These are phyloP conservation scores for Eutrema salsugineum DNA, from an alignment of 441 rosid genomes.

Conservation along the genomic window DNA sequence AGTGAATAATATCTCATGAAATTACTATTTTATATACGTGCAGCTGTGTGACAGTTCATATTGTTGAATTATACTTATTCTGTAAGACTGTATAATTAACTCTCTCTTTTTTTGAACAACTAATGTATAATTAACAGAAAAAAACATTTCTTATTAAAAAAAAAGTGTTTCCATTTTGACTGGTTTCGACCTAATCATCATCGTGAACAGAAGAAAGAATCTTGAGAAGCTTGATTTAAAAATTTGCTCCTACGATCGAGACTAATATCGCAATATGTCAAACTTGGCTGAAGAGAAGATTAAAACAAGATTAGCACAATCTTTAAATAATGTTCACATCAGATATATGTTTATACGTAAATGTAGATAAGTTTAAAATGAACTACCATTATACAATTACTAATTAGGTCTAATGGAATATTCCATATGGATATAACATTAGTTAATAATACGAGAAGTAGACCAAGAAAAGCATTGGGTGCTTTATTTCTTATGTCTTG, in stretches of 20 bases:
- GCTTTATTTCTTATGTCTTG: background rate
- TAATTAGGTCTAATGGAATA: conserved; percentile 5
- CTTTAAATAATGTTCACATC: background rate
- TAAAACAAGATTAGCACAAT: conserved; percentile 1
- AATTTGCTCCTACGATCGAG: background rate
- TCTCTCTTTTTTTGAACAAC: too few relatives aligned
- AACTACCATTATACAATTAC: background rate
- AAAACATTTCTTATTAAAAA: too few relatives aligned
- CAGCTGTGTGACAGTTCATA: background rate
- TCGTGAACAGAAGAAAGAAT: background rate
- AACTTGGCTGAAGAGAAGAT: background rate
- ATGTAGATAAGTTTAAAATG: background rate
- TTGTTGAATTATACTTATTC: too few relatives aligned
- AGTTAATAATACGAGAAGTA: background rate
- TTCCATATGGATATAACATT: conserved; percentile 9
- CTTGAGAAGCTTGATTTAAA: background rate
- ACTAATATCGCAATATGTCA: conserved; percentile 7
- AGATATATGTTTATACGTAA: background rate
- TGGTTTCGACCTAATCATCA: background rate
- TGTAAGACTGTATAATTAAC: too few relatives aligned
- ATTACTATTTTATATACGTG: background rate
- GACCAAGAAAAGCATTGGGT: conserved; percentile 12
- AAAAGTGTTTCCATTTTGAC: background rate
- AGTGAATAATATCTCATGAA: background rate
- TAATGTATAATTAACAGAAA: too few relatives aligned